Base-by-base conservation (phyloP, 768 basidiomycete genomes). In the Suillus tomentosus region DNA sequence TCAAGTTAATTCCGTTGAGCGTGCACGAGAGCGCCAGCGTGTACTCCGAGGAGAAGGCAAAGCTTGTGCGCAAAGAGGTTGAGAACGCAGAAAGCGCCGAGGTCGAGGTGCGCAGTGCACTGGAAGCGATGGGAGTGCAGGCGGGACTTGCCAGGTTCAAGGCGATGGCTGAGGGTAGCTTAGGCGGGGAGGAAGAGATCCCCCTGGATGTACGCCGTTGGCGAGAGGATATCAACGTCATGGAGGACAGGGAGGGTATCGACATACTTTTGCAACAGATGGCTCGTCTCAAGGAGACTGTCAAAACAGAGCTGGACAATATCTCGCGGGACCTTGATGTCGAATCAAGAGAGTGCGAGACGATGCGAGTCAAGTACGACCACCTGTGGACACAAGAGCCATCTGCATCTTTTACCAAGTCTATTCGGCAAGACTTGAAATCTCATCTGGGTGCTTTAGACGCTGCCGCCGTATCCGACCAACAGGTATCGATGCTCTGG, bases 11-110 rank as follows among this genome's bases (percentile, higher is more conserved):
- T 40, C 97, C 97, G 14, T 80, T 99, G 51, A 92, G 91, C 69
- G 95, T 99, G 7, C 96, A 98, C 73, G 96, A 98, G 78, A 92
- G 92, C 67, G 96, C 96, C 15, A 92, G 90, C 64, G 88, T 99
- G 15, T 99, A 99, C 76, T 96, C 95, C 0, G 97, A 99, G 76
- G 97, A 99, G 79, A 99, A 99, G 79, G 97, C 96, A 24, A 99
- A 99, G 76, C 73, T 93, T 34, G 94, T 95, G 9, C 84, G 97
- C 47, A 86, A 82, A 6, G 95, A 99, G 74, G 92, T 91, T 9
- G 96, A 98, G 80, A 86, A 87, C 60, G 90, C 88, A 0, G 96
- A 98, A 66, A 79, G 85, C 27, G 89, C 91, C 0, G 95, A 97
- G 71, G 90, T 82, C 6, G 93, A 96, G 74, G 84, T 85, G 40